Evolutionary conservation across 495 filamentous ascomycete genomes (phyloP).

Genomic region (Glutinoglossum americanum): DNA sequence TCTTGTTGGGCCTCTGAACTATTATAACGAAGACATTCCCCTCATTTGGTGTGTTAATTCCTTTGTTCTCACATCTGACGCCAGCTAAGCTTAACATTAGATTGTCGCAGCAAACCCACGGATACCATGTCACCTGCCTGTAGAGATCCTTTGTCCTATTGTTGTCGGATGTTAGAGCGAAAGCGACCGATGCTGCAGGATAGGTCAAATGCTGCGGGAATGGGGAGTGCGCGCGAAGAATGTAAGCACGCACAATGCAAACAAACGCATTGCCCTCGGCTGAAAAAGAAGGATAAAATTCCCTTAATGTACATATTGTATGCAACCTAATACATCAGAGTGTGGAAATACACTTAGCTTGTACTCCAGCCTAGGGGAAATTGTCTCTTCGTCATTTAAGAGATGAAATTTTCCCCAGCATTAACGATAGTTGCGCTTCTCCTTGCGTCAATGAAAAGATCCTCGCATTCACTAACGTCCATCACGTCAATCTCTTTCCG

Average conservation of each 20-base stretch:
- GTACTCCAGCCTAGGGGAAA: not conserved
- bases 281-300: not conserved
- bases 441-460: conserved; percentile 74
- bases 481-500: conserved; percentile 53
- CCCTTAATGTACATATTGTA: conserved; percentile 1
- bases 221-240: not conserved
- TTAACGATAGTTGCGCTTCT: conserved; percentile 54
- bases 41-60: not conserved
- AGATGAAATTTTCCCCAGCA: not conserved
- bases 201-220: not conserved
- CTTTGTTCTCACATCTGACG: not conserved
- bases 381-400: not conserved
- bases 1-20: not conserved
- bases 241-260: not conserved
- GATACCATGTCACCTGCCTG: not conserved
- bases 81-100: not conserved
- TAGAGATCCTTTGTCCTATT: not conserved
- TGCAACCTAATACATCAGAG: not conserved
- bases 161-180: not conserved
- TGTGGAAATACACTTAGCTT: not conserved
- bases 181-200: not conserved
- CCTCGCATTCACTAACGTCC: conserved; percentile 75
- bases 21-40: not conserved
- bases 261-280: not conserved
- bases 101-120: not conserved